phyloP scores from a whole-genome alignment of 148 eudicot genomes.

The Fagopyrum tataricum region DNA sequence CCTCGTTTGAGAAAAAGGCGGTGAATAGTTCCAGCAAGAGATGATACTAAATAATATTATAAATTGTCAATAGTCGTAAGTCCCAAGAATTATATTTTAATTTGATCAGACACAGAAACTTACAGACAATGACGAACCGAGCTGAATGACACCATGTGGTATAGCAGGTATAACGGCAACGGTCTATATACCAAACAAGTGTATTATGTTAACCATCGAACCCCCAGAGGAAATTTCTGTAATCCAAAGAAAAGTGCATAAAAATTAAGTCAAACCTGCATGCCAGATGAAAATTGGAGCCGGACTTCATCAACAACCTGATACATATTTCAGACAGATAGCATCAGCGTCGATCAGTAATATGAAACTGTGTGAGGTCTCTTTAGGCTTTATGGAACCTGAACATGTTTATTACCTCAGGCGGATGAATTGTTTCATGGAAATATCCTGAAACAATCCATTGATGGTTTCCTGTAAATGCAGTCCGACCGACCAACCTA shows the following conservation, averaged over 20 bases:
- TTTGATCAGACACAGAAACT: constrained; percentile 25
- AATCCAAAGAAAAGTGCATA: neutral
- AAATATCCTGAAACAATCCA: constrained; percentile 66
- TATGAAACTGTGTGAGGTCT: neutral
- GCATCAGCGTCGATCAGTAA: neutral
- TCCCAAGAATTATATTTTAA: neutral
- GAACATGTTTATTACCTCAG: constrained; percentile 51
- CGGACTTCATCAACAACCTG: constrained; percentile 69
- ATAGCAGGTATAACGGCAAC: constrained; percentile 72
- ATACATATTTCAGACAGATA: constrained; percentile 16
- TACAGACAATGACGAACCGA: constrained; percentile 69
- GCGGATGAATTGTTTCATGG: constrained; percentile 46
- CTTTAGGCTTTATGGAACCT: neutral
- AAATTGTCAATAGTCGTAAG: neutral
- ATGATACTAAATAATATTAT: neutral
- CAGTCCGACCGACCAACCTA: constrained; percentile 87
- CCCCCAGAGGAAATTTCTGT: neutral
- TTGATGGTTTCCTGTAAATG: constrained; percentile 75
- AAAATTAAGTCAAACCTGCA: constrained; percentile 40
- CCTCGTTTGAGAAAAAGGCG: neutral
- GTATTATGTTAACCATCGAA: neutral
- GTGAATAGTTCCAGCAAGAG: neutral
- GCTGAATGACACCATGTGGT: constrained; percentile 83
- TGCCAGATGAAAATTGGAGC: constrained; percentile 67
- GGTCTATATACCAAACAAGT: constrained; percentile 48